Conservation (phyloP, 371 early-diverging fungal genomes). For the Actinomucor elegans region DNA sequence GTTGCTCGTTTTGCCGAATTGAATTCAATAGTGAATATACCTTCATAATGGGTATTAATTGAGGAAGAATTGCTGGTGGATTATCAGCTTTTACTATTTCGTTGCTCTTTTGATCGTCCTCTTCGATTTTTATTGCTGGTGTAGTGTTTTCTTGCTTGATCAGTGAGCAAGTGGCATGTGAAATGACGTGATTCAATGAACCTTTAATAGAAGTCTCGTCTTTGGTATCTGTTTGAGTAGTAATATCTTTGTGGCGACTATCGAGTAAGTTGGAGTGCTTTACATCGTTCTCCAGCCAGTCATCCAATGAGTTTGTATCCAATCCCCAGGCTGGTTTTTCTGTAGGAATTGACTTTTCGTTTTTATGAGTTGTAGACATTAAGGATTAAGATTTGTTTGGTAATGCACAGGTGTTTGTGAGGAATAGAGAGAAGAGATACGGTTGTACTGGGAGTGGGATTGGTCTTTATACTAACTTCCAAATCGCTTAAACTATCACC, state of each 20-base stretch:
- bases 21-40: constrained; percentile 4
- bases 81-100: background rate
- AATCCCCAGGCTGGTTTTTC: constrained; percentile 8
- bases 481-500: constrained; percentile 17
- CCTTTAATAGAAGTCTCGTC: background rate
- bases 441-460: too few relatives aligned
- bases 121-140: background rate
- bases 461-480: background rate
- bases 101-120: background rate
- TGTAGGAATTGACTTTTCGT: background rate
- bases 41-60: constrained; percentile 10
- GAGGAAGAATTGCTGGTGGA: background rate
- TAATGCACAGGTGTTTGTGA: background rate
- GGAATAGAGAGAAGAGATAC: background rate
- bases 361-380: background rate
- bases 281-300: constrained; percentile 39
- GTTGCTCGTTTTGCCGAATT: constrained; percentile 5
- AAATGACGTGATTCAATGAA: constrained; percentile 1
- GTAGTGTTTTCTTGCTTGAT: background rate
- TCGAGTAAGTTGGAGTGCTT: constrained; percentile 23
- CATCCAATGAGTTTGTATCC: constrained; percentile 24
- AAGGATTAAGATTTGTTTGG: background rate
- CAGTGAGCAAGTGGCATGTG: background rate
- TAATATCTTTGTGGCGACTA: background rate
- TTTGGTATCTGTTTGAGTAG: constrained; percentile 71